Conservation (phyloP, 495 filamentous ascomycete genomes). For the Tetracladium setigerum region DNA sequence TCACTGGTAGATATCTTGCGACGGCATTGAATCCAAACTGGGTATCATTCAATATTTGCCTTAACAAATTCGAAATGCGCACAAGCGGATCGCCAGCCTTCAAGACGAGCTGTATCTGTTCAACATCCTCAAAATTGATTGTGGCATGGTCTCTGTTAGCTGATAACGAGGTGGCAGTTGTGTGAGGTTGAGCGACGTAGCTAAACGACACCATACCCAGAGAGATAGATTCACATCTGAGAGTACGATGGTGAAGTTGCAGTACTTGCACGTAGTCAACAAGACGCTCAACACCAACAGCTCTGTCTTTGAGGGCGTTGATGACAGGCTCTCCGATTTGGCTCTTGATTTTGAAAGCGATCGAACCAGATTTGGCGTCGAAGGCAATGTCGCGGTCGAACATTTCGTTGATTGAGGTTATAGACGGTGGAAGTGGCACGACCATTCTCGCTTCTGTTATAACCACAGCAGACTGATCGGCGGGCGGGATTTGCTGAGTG, state of each 20-base stretch:
- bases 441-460: conserved; percentile 34
- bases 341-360: conserved; percentile 50
- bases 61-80: conserved; percentile 58
- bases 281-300: conserved; percentile 55
- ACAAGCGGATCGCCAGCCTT: conserved; percentile 67
- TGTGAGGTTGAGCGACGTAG: conserved; percentile 34
- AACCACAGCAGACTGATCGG: conserved; percentile 16
- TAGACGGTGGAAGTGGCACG: conserved; percentile 27
- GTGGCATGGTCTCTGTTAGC: conserved; percentile 8
- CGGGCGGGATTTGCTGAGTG: conserved; percentile 13
- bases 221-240: conserved; percentile 48
- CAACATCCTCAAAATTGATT: conserved; percentile 1
- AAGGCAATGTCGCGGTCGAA: conserved; percentile 55
- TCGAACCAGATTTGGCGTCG: conserved; percentile 44
- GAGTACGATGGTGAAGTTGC: conserved; percentile 36
- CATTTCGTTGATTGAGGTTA: conserved; percentile 39
- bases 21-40: conserved; percentile 47
- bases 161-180: neutral
- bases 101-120: conserved; percentile 42
- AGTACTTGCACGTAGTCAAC: conserved; percentile 59
- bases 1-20: conserved; percentile 46
- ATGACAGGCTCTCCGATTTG: conserved; percentile 50
- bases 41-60: conserved; percentile 49
- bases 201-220: conserved; percentile 54
- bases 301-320: conserved; percentile 41